These are phyloP conservation scores for Diaporthe sp. DNA, from an alignment of 2,329 filamentous ascomycete species.

Conservation along the genomic window DNA sequence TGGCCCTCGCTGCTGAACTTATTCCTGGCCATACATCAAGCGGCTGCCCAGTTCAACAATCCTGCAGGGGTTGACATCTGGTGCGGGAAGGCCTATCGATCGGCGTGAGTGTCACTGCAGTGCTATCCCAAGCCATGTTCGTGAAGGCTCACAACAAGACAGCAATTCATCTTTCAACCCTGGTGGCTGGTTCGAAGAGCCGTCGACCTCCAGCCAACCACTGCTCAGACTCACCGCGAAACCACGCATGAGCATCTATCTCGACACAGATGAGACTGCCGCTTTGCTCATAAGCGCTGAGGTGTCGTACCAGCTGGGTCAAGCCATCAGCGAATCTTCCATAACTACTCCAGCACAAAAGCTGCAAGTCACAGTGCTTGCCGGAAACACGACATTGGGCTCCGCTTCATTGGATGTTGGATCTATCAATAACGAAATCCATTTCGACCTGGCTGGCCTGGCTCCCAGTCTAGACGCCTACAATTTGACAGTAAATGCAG, in stretches of 20 bases:
- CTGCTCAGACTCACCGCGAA: slow-evolving; percentile 59
- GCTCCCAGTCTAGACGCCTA: slow-evolving; percentile 35
- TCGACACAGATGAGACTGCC: slow-evolving; percentile 54
- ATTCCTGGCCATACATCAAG: neutral
- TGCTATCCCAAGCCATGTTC: neutral
- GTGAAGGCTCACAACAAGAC: neutral
- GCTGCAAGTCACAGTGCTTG: slow-evolving; percentile 36
- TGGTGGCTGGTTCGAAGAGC: slow-evolving; percentile 59
- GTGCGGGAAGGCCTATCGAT: slow-evolving; percentile 40
- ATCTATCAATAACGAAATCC: slow-evolving; percentile 39
- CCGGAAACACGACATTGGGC: slow-evolving; percentile 15
- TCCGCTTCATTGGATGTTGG: slow-evolving; percentile 39
- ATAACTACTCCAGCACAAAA: slow-evolving; percentile 25
- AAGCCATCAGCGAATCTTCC: slow-evolving; percentile 45
- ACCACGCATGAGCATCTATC: slow-evolving; percentile 62
- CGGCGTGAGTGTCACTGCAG: slow-evolving; percentile 18
- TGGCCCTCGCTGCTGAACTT: slow-evolving; percentile 28
- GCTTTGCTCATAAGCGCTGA: slow-evolving; percentile 58
- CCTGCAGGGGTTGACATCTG: slow-evolving; percentile 40
- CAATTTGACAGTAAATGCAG: slow-evolving; percentile 39
- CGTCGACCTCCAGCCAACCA: slow-evolving; percentile 50
- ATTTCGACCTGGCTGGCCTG: slow-evolving; percentile 36
- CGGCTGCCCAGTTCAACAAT: slow-evolving; percentile 40
- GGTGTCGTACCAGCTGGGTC: slow-evolving; percentile 55
- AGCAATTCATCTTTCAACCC: slow-evolving; percentile 62